A percentile compares a stretch with the other conserved stretches of the same genome.
phyloP scores from a whole-genome alignment of 495 filamentous ascomycete genomes.

The Lepidopterella palustris region DNA sequence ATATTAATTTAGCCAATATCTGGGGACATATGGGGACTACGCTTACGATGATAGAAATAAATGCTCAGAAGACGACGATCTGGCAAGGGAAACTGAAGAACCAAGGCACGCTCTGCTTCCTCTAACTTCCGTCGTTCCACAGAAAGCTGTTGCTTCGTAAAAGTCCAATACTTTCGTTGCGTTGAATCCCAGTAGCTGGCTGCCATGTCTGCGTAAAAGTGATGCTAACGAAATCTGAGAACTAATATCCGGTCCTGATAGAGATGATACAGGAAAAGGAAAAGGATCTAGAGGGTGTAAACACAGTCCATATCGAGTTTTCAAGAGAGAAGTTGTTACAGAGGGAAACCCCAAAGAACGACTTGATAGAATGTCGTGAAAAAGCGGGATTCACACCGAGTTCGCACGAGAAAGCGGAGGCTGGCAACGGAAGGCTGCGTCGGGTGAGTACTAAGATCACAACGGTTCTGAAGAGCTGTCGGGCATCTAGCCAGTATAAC shows the following conservation, averaged over 20 bases:
- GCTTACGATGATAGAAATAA: slow-evolving; percentile 85
- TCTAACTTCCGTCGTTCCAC: slow-evolving; percentile 66
- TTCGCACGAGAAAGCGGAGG: background rate
- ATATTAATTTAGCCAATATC: background rate
- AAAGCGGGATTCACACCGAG: background rate
- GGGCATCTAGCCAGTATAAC: background rate
- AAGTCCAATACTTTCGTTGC: slow-evolving; percentile 84
- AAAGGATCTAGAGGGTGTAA: background rate
- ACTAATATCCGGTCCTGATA: background rate
- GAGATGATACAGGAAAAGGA: background rate
- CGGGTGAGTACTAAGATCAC: background rate
- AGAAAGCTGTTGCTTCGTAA: slow-evolving; percentile 69
- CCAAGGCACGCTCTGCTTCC: slow-evolving; percentile 60
- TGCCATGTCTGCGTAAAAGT: slow-evolving; percentile 56
- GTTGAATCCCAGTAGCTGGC: slow-evolving; percentile 97
- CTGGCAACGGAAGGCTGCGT: background rate
- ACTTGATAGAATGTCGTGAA: background rate
- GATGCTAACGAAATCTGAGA: slow-evolving; percentile 1
- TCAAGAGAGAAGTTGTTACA: background rate
- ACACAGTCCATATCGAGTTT: background rate
- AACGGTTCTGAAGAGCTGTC: background rate
- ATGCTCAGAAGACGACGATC: slow-evolving; percentile 78
- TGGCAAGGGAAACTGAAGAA: slow-evolving; percentile 75
- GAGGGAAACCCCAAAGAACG: background rate
- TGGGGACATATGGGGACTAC: background rate